phyloP scores from a whole-genome alignment of 176 grass and related monocot genomes.

The Secale cereale region DNA sequence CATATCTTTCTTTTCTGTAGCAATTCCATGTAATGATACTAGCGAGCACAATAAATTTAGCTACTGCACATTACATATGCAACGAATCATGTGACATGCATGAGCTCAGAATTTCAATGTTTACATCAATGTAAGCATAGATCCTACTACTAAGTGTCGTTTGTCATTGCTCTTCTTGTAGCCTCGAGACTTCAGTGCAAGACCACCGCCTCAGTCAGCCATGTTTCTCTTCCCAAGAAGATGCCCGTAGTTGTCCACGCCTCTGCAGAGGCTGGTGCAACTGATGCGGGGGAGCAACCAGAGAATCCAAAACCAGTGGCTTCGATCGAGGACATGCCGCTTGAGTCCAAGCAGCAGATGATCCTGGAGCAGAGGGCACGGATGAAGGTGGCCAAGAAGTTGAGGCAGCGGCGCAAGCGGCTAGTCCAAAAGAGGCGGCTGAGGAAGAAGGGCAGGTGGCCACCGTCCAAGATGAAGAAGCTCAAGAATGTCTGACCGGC shows the following conservation, averaged over 20 bases:
- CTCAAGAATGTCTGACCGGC: constrained; percentile 50
- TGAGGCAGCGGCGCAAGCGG: constrained; percentile 62
- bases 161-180: constrained; percentile 31
- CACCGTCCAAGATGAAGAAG: constrained; percentile 88
- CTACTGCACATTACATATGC: no score
- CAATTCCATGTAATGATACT: no score
- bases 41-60: no score
- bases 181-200: constrained; percentile 53
- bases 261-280: constrained; percentile 38
- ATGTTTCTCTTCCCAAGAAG: constrained; percentile 33
- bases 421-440: constrained; percentile 74
- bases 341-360: constrained; percentile 73
- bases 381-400: constrained; percentile 75
- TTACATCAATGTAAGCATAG: background rate
- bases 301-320: constrained; percentile 34
- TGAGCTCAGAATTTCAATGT: background rate
- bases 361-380: constrained; percentile 49
- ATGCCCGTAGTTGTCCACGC: constrained; percentile 42
- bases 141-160: background rate
- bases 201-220: constrained; percentile 11
- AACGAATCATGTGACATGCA: background rate
- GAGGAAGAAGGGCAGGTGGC: constrained; percentile 92
- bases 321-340: constrained; percentile 59
- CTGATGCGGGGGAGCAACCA: constrained; percentile 26
- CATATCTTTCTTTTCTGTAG: no score